Percentiles rank a stretch among this genome's conserved stretches.
Conservation (phyloP, 495 filamentous ascomycete species). For the Aspergillus steynii region DNA sequence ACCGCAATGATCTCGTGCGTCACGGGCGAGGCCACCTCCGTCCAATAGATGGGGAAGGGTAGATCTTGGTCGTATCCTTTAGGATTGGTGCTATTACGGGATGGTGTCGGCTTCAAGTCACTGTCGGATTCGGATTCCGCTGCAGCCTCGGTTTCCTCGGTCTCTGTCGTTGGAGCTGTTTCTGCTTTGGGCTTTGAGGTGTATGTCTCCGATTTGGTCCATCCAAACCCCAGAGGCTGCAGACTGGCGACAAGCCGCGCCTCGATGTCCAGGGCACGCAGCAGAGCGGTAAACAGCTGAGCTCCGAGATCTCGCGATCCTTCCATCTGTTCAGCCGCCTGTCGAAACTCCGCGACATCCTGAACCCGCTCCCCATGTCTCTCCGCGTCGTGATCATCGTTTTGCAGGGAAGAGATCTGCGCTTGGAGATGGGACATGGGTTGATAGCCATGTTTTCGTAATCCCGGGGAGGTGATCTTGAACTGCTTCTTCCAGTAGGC, state of each 20-base stretch:
- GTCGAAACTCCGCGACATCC: constrained; percentile 64
- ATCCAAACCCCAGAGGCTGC: constrained; percentile 88
- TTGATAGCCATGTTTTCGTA: constrained; percentile 91
- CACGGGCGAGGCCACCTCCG: constrained; percentile 78
- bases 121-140: constrained; percentile 22
- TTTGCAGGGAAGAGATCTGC: constrained; percentile 60
- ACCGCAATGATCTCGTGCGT: constrained; percentile 77
- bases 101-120: constrained; percentile 14
- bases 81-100: constrained; percentile 22
- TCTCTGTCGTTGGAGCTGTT: constrained; percentile 10
- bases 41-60: constrained; percentile 88
- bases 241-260: constrained; percentile 78
- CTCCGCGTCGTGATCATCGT: constrained; percentile 60
- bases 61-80: constrained; percentile 63
- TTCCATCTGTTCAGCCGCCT: constrained; percentile 65
- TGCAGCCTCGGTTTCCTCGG: constrained; percentile 12
- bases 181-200: constrained; percentile 47
- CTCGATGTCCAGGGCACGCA: constrained; percentile 82
- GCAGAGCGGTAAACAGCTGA: constrained; percentile 85
- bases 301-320: constrained; percentile 88
- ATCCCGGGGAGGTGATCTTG: constrained; percentile 68
- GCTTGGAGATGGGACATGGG: constrained; percentile 64
- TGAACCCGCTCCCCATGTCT: constrained; percentile 73
- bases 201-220: constrained; percentile 74
- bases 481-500: constrained; percentile 90